Evolutionary conservation across 106 monocot species (phyloP), one percentile per base, ranked within the genome.

Genomic region (Dioscorea alata): DNA sequence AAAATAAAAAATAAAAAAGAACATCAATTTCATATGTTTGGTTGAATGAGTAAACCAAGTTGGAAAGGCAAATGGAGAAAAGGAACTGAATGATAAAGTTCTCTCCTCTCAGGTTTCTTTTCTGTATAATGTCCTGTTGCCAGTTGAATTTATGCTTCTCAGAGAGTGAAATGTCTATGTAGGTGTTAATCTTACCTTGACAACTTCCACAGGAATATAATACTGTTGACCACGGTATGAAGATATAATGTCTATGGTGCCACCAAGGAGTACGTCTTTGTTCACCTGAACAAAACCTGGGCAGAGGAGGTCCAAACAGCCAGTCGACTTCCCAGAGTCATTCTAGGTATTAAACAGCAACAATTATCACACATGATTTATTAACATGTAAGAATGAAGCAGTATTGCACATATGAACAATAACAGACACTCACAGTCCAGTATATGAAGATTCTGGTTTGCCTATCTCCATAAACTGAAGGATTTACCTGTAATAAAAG

Each of bases 231-330:
- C 75, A 0, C 7, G 2, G 13, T 16, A 23, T 4, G 0, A n/a
- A 4, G 80, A 81, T 8, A 67, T 31, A 4, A 57, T 17, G 0
- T 15, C 13, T 2, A 81, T 22, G n/a, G 19, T 31, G 3, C 59
- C 75, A 48, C 80, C 75, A 16, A 81, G 65, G 53, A 66, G 49
- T 0, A 75, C 19, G 8, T 61, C 35, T 5, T 50, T 49, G 75
- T 22, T 71, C 8, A 65, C 75, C 65, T 80, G 80, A 10, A 80
- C 70, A 19, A 80, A 80, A 50, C 80, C 80, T 14, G 80, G 23
- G 23, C 80, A 81, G 4, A 71, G 15, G 23, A 75, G 66, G 65
- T 81, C 66, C 35, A 64, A 75, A 75, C 80, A 81, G 12, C 80
- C 80, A 0, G 71, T 67, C 20, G 12, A 59, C 23, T 48, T 57